A percentile compares a stretch with the other conserved stretches of the same genome.
These are phyloP conservation scores for Plectranthus barbatus DNA, from an alignment of 257 asterid species.

Conservation along the genomic window DNA sequence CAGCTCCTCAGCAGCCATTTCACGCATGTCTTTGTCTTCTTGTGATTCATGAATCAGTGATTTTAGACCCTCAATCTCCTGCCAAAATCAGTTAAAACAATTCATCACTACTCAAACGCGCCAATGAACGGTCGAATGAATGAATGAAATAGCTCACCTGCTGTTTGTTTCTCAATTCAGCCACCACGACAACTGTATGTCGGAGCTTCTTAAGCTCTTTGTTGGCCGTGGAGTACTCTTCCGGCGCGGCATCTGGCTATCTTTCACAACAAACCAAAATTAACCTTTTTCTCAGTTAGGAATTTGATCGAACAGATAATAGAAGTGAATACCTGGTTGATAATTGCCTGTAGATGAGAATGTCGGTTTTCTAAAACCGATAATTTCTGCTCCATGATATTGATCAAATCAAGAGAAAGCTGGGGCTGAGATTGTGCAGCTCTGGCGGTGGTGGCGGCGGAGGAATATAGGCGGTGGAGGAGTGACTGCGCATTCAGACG, in stretches of 20 bases:
- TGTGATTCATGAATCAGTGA: conserved; percentile 54
- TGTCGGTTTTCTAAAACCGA: conserved; percentile 56
- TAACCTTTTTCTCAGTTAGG: background rate
- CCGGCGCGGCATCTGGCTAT: conserved; percentile 73
- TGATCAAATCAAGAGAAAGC: conserved; percentile 60
- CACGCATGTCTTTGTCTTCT: conserved; percentile 75
- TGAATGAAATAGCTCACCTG: conserved; percentile 34
- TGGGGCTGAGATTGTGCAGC: conserved; percentile 37
- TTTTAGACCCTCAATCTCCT: conserved; percentile 76
- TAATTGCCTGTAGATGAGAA: conserved; percentile 45
- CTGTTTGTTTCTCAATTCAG: conserved; percentile 57
- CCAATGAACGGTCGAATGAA: background rate
- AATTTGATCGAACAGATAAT: conserved; percentile 17
- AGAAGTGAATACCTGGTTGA: conserved; percentile 40
- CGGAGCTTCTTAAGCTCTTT: conserved; percentile 83
- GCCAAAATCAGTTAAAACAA: conserved; percentile 1
- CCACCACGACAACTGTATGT: conserved; percentile 43
- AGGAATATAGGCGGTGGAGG: conserved; percentile 25
- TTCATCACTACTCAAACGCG: background rate
- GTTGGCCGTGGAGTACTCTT: conserved; percentile 65
- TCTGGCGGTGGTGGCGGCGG: conserved; percentile 18
- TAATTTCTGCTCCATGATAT: conserved; percentile 70
- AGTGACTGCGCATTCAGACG: background rate
- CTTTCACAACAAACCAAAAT: conserved; percentile 24
- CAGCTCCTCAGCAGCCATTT: conserved; percentile 86